Conservation (phyloP, 176 grass and related monocot species). For the Saccharum officinarum region DNA sequence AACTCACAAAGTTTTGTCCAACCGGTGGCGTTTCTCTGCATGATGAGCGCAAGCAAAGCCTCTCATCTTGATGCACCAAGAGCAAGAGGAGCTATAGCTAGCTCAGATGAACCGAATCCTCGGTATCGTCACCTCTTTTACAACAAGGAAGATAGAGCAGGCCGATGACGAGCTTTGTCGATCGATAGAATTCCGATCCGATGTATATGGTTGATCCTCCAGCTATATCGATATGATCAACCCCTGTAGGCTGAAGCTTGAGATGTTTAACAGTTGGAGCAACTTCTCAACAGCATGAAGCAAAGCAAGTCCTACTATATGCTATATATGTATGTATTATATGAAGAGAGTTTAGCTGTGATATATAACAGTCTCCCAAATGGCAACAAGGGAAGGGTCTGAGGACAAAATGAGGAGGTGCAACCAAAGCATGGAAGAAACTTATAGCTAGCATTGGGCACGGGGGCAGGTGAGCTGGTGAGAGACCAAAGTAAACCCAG, state of each 20-base stretch:
- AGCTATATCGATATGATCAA: background rate
- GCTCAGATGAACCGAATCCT: background rate
- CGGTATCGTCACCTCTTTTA: background rate
- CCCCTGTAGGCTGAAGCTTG: background rate
- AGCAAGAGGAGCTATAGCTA: background rate
- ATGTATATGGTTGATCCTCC: background rate
- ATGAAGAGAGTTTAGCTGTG: background rate
- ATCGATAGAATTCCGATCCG: background rate
- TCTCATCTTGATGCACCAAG: constrained; percentile 47
- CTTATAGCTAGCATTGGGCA: constrained; percentile 20
- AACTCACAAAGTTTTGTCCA: constrained; percentile 57
- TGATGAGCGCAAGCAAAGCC: constrained; percentile 42
- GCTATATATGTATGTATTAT: no score
- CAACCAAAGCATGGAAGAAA: background rate
- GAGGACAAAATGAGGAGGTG: background rate
- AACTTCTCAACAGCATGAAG: background rate
- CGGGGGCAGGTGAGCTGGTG: constrained; percentile 21
- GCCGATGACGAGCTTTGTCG: no score
- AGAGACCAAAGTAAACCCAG: constrained; percentile 13
- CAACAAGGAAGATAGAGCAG: background rate
- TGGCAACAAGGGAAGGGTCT: no score
- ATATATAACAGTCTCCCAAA: no score
- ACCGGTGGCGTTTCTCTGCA: constrained; percentile 46
- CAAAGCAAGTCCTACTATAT: background rate
- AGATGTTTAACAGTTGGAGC: background rate